Evolutionary conservation across 108 stramenopile species (phyloP), one percentile per base, ranked within the genome.

Genomic region (Aurantiochytrium sp.): DNA sequence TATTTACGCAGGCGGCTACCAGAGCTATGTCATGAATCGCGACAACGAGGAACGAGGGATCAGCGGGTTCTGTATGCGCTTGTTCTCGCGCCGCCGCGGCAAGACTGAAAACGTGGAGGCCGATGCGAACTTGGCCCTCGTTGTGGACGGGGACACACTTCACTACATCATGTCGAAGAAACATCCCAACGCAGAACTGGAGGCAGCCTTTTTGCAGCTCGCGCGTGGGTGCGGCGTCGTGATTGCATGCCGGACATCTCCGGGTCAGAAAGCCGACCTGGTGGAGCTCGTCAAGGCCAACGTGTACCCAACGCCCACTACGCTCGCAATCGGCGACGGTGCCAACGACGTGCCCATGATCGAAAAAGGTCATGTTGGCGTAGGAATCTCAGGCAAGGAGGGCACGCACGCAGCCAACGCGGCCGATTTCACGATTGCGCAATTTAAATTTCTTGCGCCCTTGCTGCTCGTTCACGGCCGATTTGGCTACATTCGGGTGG

Each of bases 281-380:
- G 96, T 98, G 44, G 94, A 94, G 58, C 92, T 97, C 69, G 97
- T 98, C 5, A 94, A 97, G 43, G 93, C 95, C 43, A 91, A 97
- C 72, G 96, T 96, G 42, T 90, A 88, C 23, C 97, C 98, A 18
- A 93, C 92, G 58, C 97, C 98, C 2, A 95, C 96, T 19, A 97
- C 97, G 12, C 94, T 99, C 14, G 97, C 98, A n/a, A 99, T 99
- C 53, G 98, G 98, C 23, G 98, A 99, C 93, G 98, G 98, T 16
- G 98, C 98, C 14, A 99, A 99, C 90, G 98, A 99, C 90, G 98
- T 99, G 53, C 95, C 96, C 47, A 99, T 99, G 98, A 97, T 99
- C 60, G 96, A 97, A 91, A 96, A 96, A 89, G 98, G 97, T 14
- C 95, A 98, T 53, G 95, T 97, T 72, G 98, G 98, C 58, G 93